Conservation (phyloP, 345 rosid genomes). For the Mercurialis annua region DNA sequence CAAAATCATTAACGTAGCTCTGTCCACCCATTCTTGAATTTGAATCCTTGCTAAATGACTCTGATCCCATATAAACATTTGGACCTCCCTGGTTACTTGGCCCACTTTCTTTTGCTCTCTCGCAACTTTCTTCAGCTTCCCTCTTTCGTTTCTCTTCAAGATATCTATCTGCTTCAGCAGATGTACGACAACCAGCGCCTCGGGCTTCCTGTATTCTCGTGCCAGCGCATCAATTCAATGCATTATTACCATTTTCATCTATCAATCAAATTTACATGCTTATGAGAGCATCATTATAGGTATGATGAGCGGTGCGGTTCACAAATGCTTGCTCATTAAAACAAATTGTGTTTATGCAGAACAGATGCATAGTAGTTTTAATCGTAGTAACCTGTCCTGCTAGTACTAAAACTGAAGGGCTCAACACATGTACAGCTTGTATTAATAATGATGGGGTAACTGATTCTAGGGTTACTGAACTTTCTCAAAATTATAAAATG, state of each 20-base stretch:
- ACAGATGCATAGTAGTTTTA: not conserved
- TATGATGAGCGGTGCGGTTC: not conserved
- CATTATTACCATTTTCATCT: not conserved
- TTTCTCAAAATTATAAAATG: too few species aligned
- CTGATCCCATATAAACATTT: conserved; percentile 39
- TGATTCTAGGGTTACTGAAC: too few species aligned
- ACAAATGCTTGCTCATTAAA: not conserved
- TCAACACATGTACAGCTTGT: too few species aligned
- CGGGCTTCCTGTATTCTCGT: conserved; percentile 69
- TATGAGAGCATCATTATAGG: not conserved
- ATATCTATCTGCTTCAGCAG: conserved; percentile 78
- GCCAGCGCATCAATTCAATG: conserved; percentile 12
- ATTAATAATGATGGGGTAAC: too few species aligned
- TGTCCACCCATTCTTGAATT: conserved; percentile 46
- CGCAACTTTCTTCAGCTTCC: conserved; percentile 73
- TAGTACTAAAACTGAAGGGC: too few species aligned
- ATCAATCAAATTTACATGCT: not conserved
- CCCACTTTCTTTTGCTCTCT: conserved; percentile 60
- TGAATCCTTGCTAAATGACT: conserved; percentile 37
- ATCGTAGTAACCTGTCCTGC: not conserved
- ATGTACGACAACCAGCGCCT: conserved; percentile 79
- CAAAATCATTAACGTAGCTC: conserved; percentile 54
- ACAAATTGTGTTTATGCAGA: not conserved
- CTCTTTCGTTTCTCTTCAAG: conserved; percentile 60
- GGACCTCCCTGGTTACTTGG: conserved; percentile 44